Conservation (phyloP, 805 yeast species). For the Candida taoyuanica region DNA sequence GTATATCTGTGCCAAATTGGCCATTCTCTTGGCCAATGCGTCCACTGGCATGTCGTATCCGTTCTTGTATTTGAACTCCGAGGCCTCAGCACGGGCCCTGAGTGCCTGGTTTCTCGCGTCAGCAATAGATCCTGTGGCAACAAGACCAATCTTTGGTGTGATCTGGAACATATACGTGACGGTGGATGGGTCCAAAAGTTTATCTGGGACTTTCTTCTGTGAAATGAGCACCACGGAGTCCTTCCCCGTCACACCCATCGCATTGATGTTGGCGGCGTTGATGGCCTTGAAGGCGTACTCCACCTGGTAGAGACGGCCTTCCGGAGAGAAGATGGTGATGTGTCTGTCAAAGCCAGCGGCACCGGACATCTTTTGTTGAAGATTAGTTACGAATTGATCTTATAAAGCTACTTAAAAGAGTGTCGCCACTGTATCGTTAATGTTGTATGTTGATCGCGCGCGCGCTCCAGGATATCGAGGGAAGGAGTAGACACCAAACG, state of each 20-base stretch:
- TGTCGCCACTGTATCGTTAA: background rate
- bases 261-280: constrained; percentile 86
- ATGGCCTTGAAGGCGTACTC: constrained; percentile 98
- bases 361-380: constrained; percentile 38
- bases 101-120: constrained; percentile 89
- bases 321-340: constrained; percentile 97
- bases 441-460: no score
- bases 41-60: constrained; percentile 98
- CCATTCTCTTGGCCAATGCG: constrained; percentile 89
- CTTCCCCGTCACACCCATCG: constrained; percentile 81
- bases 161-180: constrained; percentile 84
- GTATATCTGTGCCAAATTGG: constrained; percentile 89
- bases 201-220: constrained; percentile 96
- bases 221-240: constrained; percentile 85
- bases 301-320: constrained; percentile 95
- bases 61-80: constrained; percentile 88
- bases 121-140: constrained; percentile 93
- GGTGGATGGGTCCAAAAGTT: constrained; percentile 80
- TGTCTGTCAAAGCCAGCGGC: constrained; percentile 98
- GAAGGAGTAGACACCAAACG: background rate
- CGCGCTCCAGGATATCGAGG: no score
- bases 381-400: no score
- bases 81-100: constrained; percentile 92
- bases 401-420: no score
- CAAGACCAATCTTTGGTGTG: constrained; percentile 78